Base-by-base conservation (phyloP, 2,329 filamentous ascomycete genomes). In the Aschersonia sp. region DNA sequence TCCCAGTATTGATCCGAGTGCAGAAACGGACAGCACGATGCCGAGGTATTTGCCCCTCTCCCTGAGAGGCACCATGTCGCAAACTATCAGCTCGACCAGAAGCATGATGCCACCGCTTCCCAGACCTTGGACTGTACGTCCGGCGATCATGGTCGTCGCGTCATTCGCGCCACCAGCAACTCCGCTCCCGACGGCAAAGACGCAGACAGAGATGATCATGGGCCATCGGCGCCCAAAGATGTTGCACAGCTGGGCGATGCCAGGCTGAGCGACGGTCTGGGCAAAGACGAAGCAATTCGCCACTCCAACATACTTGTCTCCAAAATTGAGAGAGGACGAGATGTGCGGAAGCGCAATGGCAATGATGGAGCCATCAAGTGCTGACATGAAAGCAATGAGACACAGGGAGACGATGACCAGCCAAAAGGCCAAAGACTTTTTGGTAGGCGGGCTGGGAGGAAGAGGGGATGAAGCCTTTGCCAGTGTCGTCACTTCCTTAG, bases 121-220 rank as follows among this genome's bases (percentile, higher is more conserved):
- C 6, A 58, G 46, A 0, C 78, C 77, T 51, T 80, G 74, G 2
- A 80, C 49, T 2, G 45, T 54, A 0, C 64, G 59, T 5, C 61
- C 67, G 5, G 63, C 65, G n/a, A 82, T 74, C 5, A 82, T 58
- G 55, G 70, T 68, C 1, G 52, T 54, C 1, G 57, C 60, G 7
- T 49, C 66, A 0, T 53, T 62, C 0, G 75, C 69, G 0, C 64
- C 69, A 1, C 72, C 75, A 37, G 61, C 66, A 8, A 79, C 60
- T 0, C 65, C 70, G 50, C 72, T 74, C 0, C 75, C 75, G 1
- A 77, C 51, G 0, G 60, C 60, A 53, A 76, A 76, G 6, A 74
- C 51, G 12, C 57, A 59, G 1, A 73, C 61, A 2, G 66, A 54
- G 2, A 53, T 33, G 0, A 73, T 55, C 4, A 61, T 57, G 5